Percentiles rank a stretch among this genome's conserved stretches.
These are phyloP conservation scores for Dipodascus geniculatus DNA, from an alignment of 805 yeast genomes.

Conservation along the genomic window DNA sequence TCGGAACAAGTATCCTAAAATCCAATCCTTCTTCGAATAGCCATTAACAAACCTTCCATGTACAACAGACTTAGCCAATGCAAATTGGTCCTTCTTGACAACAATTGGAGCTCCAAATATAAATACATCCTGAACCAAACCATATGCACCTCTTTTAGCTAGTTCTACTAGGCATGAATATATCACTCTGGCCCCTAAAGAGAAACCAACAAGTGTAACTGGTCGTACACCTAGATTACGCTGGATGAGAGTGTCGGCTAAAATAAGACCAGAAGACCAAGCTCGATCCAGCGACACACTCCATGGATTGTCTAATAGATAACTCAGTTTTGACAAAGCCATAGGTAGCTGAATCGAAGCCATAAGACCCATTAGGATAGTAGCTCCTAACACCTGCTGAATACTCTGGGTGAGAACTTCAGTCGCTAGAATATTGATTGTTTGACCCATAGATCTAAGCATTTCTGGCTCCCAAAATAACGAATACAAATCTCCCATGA, in stretches of 20 bases:
- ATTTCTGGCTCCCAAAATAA: slow-evolving; percentile 97
- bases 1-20: slow-evolving; percentile 83
- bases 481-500: slow-evolving; percentile 92
- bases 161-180: slow-evolving; percentile 81
- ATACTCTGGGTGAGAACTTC: slow-evolving; percentile 88
- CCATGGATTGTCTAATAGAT: slow-evolving; percentile 94
- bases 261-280: slow-evolving; percentile 84
- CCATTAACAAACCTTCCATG: slow-evolving; percentile 88
- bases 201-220: slow-evolving; percentile 82
- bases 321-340: slow-evolving; percentile 80
- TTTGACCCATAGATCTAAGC: slow-evolving; percentile 92
- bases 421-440: slow-evolving; percentile 83
- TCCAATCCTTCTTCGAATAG: slow-evolving; percentile 89
- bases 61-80: slow-evolving; percentile 71
- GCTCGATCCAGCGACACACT: slow-evolving; percentile 94
- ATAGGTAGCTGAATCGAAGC: slow-evolving; percentile 87
- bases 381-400: slow-evolving; percentile 90
- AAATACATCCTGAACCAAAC: slow-evolving; percentile 78
- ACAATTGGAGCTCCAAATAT: slow-evolving; percentile 85
- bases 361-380: slow-evolving; percentile 81
- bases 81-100: slow-evolving; percentile 63
- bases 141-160: slow-evolving; percentile 75
- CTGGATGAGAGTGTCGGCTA: slow-evolving; percentile 82
- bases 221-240: slow-evolving; percentile 90
- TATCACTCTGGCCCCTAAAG: slow-evolving; percentile 85